phyloP scores from a whole-genome alignment of 2,329 filamentous ascomycete genomes.

The Colletotrichum australisinense region DNA sequence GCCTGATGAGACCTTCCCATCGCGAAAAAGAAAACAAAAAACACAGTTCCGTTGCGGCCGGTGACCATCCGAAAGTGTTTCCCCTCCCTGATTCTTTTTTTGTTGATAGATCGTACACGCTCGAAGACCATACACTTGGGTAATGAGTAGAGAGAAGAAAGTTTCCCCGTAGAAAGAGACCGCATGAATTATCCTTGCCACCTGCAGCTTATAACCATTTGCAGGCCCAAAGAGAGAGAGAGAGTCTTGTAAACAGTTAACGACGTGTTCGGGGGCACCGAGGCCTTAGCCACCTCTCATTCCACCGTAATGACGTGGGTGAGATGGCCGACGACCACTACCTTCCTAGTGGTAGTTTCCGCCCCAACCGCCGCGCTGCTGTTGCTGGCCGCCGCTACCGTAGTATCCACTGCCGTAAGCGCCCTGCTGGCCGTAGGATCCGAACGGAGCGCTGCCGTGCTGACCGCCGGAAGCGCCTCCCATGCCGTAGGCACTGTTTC shows the following conservation, averaged over 20 bases:
- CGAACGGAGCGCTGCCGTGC: slow-evolving; percentile 64
- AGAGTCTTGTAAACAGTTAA: slow-evolving; percentile 26
- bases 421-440: slow-evolving; percentile 60
- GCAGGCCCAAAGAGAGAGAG: slow-evolving; percentile 30
- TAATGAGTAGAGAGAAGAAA: slow-evolving; percentile 37
- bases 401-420: slow-evolving; percentile 63
- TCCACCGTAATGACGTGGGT: not conserved
- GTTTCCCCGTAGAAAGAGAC: slow-evolving; percentile 31
- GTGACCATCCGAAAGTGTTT: slow-evolving; percentile 37
- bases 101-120: slow-evolving; percentile 37
- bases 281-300: slow-evolving; percentile 6
- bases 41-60: slow-evolving; percentile 36
- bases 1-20: slow-evolving; percentile 32
- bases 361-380: slow-evolving; percentile 67
- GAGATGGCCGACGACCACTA: slow-evolving; percentile 41
- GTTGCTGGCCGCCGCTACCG: slow-evolving; percentile 49
- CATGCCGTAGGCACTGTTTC: slow-evolving; percentile 66
- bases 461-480: slow-evolving; percentile 63
- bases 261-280: slow-evolving; percentile 16
- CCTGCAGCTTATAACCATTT: slow-evolving; percentile 28
- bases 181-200: slow-evolving; percentile 34
- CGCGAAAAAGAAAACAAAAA: slow-evolving; percentile 38
- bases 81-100: slow-evolving; percentile 37
- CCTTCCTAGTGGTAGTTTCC: slow-evolving; percentile 66
- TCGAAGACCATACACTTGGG: slow-evolving; percentile 37